Evolutionary conservation across 139 green algal species (phyloP), one percentile per base, ranked within the genome.

Genomic region (Chlorella sp.): DNA sequence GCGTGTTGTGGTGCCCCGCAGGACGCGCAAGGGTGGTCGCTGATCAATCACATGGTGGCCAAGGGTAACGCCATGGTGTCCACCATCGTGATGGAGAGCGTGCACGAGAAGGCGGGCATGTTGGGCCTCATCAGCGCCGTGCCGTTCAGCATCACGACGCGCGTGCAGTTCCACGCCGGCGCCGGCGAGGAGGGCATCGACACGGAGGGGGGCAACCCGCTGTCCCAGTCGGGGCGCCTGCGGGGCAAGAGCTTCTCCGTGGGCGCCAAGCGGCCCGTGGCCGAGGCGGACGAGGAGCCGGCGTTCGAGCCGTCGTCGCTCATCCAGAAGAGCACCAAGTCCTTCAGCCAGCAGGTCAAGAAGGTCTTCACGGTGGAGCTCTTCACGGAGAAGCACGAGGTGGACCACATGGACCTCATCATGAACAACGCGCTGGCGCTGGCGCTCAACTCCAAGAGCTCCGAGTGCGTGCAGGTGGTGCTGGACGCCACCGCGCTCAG

Each of bases 371-470:
- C 80, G 31, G 80, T 85, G 34, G 75, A 85, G 75, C 63, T 85
- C 64, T 72, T 85, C 23, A 80, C 80, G 3, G 80, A 85, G 68
- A 77, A 80, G 69, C 75, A 69, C 3, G 71, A 74, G 31, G 26
- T 65, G 31, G 74, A 81, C 61, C 71, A 84, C 67, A 74, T 84
- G 67, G 74, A 77, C 60, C 76, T 77, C 65, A 85, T 85, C 35
- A 66, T 74, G 32, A 85, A 85, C 75, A 85, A 85, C 69, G 62
- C 80, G 30, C 67, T 85, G 35, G 80, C 80, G 32, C 75, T 85
- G 36, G 35, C 80, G 42, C 75, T 85, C 35, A 85, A 85, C 69
- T 78, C 69, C n/a, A 79, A 81, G 72, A 80, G 71, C 27, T 80
- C 72, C 26, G 75, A 85, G 75, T 85, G 80, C 55, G 80, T 85